Base-by-base conservation (phyloP, 768 basidiomycete species). In the Saitozyma podzolica region DNA sequence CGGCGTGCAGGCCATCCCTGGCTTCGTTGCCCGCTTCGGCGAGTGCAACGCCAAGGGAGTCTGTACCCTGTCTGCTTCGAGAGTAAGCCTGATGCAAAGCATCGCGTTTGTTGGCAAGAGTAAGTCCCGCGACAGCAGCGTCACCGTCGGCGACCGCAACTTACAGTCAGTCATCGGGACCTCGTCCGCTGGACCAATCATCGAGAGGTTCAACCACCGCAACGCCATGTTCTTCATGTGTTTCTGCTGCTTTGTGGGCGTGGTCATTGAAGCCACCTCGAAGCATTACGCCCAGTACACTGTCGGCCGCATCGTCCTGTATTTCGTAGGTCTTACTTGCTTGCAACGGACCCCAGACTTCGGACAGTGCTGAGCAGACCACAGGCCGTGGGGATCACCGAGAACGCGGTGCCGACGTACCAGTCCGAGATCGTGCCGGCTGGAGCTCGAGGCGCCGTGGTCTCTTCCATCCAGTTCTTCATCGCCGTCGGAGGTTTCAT, bases 291-390 rank as follows among this genome's bases (percentile, higher is more conserved):
- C 40, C 40, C 55, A 56, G 40, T 62, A 56, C 61, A 16, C 40
- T 9, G 43, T 41, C 17, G 61, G 61, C 29, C 61, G 61, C 7
- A 16, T 49, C 13, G 8, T 62, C 6, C n/a, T 62, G 37, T 62
- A 62, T 45, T 20, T 56, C 41, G 29, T 29, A 29, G 29, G 29
- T 29, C 29, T 29, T 29, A 29, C 29, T 29, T 2, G 29, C 29
- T 29, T 29, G 29, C 29, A 29, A 29, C 5, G 29, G 29, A 29
- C 2, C 29, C 29, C 29, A 2, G 29, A 29, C 29, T 29, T 29
- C 29, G 29, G 29, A 29, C 29, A 29, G 29, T 29, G 29, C 29
- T 29, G 29, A 29, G 29, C 29, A 29, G 29, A 29, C 5, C 29
- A 29, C 29, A 29, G 29, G 42, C 20, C 13, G 54, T 62, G 6